phyloP scores from a whole-genome alignment of 805 yeast genomes.

The Candida sonorensis region DNA sequence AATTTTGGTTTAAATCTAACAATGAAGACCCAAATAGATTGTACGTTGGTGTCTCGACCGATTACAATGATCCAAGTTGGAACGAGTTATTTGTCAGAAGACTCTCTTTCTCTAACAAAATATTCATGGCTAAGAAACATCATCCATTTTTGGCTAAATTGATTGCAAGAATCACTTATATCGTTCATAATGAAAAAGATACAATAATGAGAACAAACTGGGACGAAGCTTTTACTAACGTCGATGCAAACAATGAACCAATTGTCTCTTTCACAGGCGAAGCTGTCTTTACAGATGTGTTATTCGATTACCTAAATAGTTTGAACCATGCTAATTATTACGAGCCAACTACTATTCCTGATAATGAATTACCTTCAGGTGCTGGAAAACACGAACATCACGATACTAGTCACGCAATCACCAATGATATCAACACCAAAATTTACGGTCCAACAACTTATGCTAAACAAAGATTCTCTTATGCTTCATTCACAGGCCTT shows the following conservation, averaged over 20 bases:
- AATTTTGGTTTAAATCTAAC: constrained; percentile 14
- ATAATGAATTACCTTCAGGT: constrained; percentile 3
- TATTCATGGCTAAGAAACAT: constrained; percentile 15
- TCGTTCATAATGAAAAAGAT: constrained; percentile 5
- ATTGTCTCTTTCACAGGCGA: constrained; percentile 15
- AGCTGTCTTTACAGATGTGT: constrained; percentile 16
- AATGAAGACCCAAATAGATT: constrained; percentile 5
- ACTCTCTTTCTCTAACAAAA: constrained; percentile 12
- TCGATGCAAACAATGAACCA: constrained; percentile 16
- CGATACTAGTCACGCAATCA: too few species aligned
- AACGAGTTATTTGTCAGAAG: constrained; percentile 11
- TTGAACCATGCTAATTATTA: constrained; percentile 3
- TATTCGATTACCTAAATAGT: constrained; percentile 17
- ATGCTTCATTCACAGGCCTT: constrained; percentile 10
- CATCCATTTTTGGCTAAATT: constrained; percentile 20
- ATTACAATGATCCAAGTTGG: constrained; percentile 17
- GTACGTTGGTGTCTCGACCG: constrained; percentile 17
- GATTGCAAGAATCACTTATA: constrained; percentile 16
- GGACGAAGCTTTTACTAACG: constrained; percentile 4
- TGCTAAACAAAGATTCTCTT: constrained; percentile 7
- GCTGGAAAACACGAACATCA: constrained; percentile 5
- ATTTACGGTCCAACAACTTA: constrained; percentile 11
- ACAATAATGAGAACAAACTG: constrained; percentile 6
- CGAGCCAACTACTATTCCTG: constrained; percentile 2
- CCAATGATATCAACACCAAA: background rate